Percentiles rank a stretch among this genome's conserved stretches.
phyloP scores from a whole-genome alignment of 2,329 filamentous ascomycete genomes.

The Fusarium chuoi region DNA sequence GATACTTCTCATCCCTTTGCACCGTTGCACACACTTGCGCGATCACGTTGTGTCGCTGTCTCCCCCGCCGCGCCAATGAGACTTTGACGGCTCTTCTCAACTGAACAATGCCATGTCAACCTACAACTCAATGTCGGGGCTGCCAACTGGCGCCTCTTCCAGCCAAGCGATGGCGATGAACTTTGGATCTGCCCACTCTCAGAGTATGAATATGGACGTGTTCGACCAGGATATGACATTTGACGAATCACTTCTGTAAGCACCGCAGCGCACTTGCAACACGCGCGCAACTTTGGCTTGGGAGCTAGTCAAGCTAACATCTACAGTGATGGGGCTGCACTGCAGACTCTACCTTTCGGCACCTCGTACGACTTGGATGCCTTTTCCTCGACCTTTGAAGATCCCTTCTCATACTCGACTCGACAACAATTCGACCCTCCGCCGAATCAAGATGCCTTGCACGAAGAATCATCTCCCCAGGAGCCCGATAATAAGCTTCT shows the following conservation, averaged over 20 bases:
- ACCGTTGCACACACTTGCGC: conserved; percentile 29
- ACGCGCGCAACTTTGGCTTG: conserved; percentile 13
- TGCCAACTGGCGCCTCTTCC: conserved; percentile 56
- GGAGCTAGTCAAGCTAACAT: conserved; percentile 28
- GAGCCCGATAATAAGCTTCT: conserved; percentile 76
- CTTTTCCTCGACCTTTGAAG: conserved; percentile 71
- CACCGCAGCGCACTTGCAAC: conserved; percentile 21
- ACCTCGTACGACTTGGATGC: conserved; percentile 70
- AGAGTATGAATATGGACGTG: conserved; percentile 57
- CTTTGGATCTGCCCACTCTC: conserved; percentile 48
- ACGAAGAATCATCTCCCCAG: conserved; percentile 61
- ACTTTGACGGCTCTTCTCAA: conserved; percentile 46
- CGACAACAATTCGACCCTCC: conserved; percentile 59
- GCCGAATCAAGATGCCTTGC: conserved; percentile 55
- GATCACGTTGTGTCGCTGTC: conserved; percentile 31
- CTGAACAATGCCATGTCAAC: conserved; percentile 65
- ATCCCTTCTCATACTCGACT: conserved; percentile 69
- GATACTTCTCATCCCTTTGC: not conserved
- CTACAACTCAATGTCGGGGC: conserved; percentile 66
- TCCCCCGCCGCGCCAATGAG: conserved; percentile 40
- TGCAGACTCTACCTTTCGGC: conserved; percentile 62
- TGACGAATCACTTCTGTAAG: conserved; percentile 67
- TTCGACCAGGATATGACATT: conserved; percentile 65
- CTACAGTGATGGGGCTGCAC: conserved; percentile 48
- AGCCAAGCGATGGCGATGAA: conserved; percentile 61